Conservation (phyloP, 257 asterid genomes). For the Salvia hispanica region DNA sequence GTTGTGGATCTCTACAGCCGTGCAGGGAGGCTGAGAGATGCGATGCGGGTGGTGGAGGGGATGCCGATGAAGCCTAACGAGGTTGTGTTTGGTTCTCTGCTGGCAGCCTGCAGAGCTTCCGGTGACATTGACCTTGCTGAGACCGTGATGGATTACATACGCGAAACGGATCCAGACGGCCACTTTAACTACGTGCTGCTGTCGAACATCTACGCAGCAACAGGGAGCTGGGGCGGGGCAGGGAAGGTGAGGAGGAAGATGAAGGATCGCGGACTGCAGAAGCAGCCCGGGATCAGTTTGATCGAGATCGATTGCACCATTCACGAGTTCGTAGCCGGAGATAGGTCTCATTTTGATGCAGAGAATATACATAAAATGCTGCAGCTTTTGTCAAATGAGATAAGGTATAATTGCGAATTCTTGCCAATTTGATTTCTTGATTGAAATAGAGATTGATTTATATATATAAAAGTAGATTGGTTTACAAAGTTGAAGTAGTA, state of each 20-base stretch:
- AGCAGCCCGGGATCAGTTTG: constrained; percentile 67
- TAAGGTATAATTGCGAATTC: constrained; percentile 32
- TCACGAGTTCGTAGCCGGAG: constrained; percentile 64
- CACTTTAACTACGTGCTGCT: constrained; percentile 64
- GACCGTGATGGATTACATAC: constrained; percentile 49
- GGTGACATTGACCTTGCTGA: constrained; percentile 58
- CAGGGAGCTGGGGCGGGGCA: constrained; percentile 76
- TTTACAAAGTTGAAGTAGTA: neutral
- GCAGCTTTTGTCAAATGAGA: constrained; percentile 47
- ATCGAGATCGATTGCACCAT: constrained; percentile 53
- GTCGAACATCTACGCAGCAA: constrained; percentile 69
- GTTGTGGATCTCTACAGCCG: constrained; percentile 72
- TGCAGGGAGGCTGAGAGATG: constrained; percentile 70
- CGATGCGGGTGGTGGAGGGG: constrained; percentile 45
- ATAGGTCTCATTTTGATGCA: constrained; percentile 54
- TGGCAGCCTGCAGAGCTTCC: constrained; percentile 61
- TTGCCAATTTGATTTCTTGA: constrained; percentile 29
- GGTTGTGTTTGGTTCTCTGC: constrained; percentile 64
- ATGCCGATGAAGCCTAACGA: constrained; percentile 80
- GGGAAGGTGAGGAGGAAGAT: constrained; percentile 69
- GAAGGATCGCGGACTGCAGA: constrained; percentile 70
- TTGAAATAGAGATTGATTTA: neutral
- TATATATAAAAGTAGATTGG: constrained; percentile 14
- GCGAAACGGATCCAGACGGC: constrained; percentile 50
- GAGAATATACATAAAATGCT: constrained; percentile 45